Evolutionary conservation across 1,284 basidiomycete species (phyloP).

Genomic region (Cutaneotrichosporon cyanovorans): DNA sequence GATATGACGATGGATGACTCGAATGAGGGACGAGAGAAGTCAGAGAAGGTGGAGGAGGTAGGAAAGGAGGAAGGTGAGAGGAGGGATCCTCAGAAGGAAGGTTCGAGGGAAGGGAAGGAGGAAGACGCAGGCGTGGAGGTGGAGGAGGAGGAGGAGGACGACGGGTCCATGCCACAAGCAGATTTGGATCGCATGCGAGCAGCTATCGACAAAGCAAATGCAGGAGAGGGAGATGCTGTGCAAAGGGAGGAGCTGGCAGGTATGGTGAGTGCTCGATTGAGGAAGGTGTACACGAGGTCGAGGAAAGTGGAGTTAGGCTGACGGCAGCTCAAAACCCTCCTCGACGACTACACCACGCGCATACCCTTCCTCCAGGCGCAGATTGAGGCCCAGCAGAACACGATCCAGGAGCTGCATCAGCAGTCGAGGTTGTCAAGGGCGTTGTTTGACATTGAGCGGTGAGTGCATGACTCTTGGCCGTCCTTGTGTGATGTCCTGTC

Average conservation of each 20-base stretch:
- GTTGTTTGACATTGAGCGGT: conserved; percentile 33
- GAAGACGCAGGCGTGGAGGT: too few species aligned
- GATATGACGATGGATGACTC: too few species aligned
- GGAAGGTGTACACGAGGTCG: too few species aligned
- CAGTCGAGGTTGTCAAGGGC: conserved; percentile 28
- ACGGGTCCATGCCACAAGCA: conserved; percentile 11
- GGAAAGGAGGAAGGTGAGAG: too few species aligned
- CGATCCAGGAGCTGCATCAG: conserved; percentile 36
- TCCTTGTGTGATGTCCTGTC: too few species aligned
- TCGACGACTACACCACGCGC: conserved; percentile 19
- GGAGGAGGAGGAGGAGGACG: conserved; percentile 6
- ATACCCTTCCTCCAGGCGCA: conserved; percentile 32
- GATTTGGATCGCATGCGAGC: conserved; percentile 16
- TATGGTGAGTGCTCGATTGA: conserved; percentile 36
- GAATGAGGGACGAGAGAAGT: too few species aligned
- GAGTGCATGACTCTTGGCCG: conserved; percentile 11
- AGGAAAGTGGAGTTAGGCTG: too few species aligned
- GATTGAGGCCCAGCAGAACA: conserved; percentile 32
- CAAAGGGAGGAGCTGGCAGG: conserved; percentile 20
- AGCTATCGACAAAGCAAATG: conserved; percentile 9
- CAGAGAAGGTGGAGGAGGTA: too few species aligned
- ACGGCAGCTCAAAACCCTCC: conserved; percentile 28
- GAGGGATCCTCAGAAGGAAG: too few species aligned
- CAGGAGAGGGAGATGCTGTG: conserved; percentile 1
- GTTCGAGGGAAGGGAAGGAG: too few species aligned